These are phyloP conservation scores for Rhizopus microsporus DNA, from an alignment of 371 early-diverging fungal genomes.

Conservation along the genomic window DNA sequence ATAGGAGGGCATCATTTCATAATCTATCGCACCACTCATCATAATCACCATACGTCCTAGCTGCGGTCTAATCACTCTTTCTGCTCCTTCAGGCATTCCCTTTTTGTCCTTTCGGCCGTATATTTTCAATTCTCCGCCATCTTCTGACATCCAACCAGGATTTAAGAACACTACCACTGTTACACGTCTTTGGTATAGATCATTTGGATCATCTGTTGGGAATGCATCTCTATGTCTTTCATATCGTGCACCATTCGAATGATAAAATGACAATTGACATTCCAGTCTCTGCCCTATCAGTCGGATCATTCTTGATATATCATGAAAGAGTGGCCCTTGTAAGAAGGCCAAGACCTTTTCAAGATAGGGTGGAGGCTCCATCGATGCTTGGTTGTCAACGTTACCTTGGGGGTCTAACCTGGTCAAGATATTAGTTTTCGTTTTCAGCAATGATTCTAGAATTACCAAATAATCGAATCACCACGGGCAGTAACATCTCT, in stretches of 20 bases:
- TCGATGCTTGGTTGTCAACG: constrained; percentile 7
- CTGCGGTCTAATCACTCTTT: constrained; percentile 45
- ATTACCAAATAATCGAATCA: constrained; percentile 60
- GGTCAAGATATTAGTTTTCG: neutral
- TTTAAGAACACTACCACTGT: constrained; percentile 64
- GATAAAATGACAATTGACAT: constrained; percentile 63
- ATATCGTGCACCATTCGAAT: constrained; percentile 61
- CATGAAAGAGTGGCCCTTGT: constrained; percentile 45
- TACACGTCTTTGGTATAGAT: constrained; percentile 61
- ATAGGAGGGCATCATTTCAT: constrained; percentile 59
- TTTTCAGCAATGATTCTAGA: neutral
- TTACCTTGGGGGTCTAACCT: constrained; percentile 27
- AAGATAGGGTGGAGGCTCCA: constrained; percentile 20
- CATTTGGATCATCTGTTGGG: constrained; percentile 57
- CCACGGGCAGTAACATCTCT: constrained; percentile 62
- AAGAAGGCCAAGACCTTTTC: constrained; percentile 37
- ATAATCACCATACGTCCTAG: constrained; percentile 62
- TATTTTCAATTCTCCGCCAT: constrained; percentile 60
- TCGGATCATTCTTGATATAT: constrained; percentile 50
- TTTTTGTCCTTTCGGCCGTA: constrained; percentile 43
- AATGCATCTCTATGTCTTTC: constrained; percentile 67
- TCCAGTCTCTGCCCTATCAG: constrained; percentile 53
- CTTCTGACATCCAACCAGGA: constrained; percentile 50
- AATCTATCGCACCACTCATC: constrained; percentile 64
- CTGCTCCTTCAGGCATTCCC: constrained; percentile 46